Evolutionary conservation across 2,329 filamentous ascomycete species (phyloP).

Genomic region (Bipolaris victoriae): DNA sequence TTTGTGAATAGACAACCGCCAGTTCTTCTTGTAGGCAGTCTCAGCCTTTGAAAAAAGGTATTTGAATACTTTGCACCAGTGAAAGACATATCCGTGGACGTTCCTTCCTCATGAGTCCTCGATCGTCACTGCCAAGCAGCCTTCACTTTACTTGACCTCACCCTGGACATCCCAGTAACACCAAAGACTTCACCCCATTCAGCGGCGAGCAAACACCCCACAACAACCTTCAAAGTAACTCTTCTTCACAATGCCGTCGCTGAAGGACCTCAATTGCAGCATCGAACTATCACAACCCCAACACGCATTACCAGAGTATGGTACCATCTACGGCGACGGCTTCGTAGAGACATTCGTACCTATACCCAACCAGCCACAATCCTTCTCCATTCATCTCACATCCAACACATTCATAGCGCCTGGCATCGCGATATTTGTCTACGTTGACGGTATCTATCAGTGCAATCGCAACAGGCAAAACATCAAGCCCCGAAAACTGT

Average conservation of each 20-base stretch:
- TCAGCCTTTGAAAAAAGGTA: background rate
- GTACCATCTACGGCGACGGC: conserved; percentile 58
- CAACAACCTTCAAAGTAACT: too few species aligned
- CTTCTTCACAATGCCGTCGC: conserved; percentile 55
- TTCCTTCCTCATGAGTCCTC: background rate
- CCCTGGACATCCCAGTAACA: background rate
- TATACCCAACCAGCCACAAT: conserved; percentile 53
- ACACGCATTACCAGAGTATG: conserved; percentile 55
- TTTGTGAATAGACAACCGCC: background rate
- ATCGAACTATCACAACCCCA: conserved; percentile 57
- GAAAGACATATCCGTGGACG: background rate
- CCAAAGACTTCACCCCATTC: too few species aligned
- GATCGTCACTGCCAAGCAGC: conserved; percentile 1
- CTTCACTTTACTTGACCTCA: background rate
- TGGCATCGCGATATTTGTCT: conserved; percentile 62
- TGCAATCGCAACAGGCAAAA: conserved; percentile 61
- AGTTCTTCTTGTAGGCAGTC: background rate
- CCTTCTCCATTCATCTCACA: conserved; percentile 58
- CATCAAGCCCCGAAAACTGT: conserved; percentile 43
- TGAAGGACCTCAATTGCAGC: conserved; percentile 60
- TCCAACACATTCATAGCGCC: conserved; percentile 59
- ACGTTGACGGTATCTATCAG: conserved; percentile 64
- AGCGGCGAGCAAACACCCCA: background rate
- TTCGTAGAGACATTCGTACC: conserved; percentile 60
- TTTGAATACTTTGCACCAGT: too few species aligned